phyloP scores from a whole-genome alignment of 768 basidiomycete species.

The Podaxis rugospora region DNA sequence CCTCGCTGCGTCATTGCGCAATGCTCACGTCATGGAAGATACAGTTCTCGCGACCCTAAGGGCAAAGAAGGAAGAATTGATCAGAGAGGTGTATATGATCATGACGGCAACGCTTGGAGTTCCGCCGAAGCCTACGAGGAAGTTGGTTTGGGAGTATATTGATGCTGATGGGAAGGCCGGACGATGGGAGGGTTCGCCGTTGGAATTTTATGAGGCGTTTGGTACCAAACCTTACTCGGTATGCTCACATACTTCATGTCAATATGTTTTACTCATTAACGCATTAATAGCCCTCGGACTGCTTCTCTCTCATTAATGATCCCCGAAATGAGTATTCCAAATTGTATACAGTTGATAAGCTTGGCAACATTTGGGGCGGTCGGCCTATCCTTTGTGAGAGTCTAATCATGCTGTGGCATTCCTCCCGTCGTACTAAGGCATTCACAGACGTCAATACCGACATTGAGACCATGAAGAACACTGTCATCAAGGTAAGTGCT shows the following conservation, averaged over 20 bases:
- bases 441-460: slow-evolving; percentile 83
- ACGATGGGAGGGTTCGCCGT: slow-evolving; percentile 76
- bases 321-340: slow-evolving; percentile 81
- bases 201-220: slow-evolving; percentile 73
- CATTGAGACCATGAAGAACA: slow-evolving; percentile 74
- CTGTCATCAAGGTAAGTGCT: slow-evolving; percentile 59
- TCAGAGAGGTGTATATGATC: slow-evolving; percentile 80
- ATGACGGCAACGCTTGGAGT: slow-evolving; percentile 85
- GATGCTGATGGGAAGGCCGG: slow-evolving; percentile 72
- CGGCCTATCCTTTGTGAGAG: slow-evolving; percentile 80
- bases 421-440: neutral
- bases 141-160: slow-evolving; percentile 87
- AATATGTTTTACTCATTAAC: neutral
- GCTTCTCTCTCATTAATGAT: slow-evolving; percentile 93
- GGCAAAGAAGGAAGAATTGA: slow-evolving; percentile 78
- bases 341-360: slow-evolving; percentile 87
- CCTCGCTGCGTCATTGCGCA: slow-evolving; percentile 50
- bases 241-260: slow-evolving; percentile 17
- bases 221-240: slow-evolving; percentile 54
- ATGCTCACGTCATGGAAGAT: slow-evolving; percentile 40
- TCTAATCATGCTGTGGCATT: neutral
- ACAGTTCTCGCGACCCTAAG: slow-evolving; percentile 54
- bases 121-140: slow-evolving; percentile 68
- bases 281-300: slow-evolving; percentile 52
- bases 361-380: slow-evolving; percentile 91